Evolutionary conservation across 306 rosid species (phyloP).

Genomic region (Acacia melanoxylon): DNA sequence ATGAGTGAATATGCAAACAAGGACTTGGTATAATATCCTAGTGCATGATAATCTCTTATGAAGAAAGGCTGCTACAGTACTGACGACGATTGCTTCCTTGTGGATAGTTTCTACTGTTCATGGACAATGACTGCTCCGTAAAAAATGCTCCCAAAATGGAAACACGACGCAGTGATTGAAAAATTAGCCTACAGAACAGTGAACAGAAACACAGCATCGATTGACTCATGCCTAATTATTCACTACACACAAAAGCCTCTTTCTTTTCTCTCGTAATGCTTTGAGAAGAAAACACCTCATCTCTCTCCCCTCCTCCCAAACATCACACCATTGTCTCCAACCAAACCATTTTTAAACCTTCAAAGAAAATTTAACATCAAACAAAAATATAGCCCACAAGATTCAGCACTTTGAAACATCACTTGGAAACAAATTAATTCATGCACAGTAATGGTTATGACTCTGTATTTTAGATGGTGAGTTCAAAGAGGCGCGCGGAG

Average conservation of each 20-base stretch:
- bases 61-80: not conserved
- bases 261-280: not conserved
- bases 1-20: no score
- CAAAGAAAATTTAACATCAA: not conserved
- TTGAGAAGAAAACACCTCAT: not conserved
- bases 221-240: not conserved
- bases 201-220: slow-evolving; percentile 13
- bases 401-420: not conserved
- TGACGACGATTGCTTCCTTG: not conserved
- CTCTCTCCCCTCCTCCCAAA: not conserved
- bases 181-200: slow-evolving; percentile 13
- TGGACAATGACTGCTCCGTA: slow-evolving; percentile 58
- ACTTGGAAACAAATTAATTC: no score
- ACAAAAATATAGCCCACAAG: not conserved
- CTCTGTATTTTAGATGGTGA: not conserved
- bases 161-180: not conserved
- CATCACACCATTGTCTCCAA: not conserved
- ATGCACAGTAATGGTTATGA: not conserved
- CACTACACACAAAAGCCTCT: not conserved
- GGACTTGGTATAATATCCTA: no score
- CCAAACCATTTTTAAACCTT: not conserved
- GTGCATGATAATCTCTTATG: no score
- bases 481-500: not conserved
- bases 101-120: slow-evolving; percentile 34
- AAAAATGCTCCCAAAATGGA: slow-evolving; percentile 38